A percentile compares a stretch with the other conserved stretches of the same genome.
These are phyloP conservation scores for Barnettozyma sucrosica DNA, from an alignment of 805 yeast genomes.

Conservation along the genomic window DNA sequence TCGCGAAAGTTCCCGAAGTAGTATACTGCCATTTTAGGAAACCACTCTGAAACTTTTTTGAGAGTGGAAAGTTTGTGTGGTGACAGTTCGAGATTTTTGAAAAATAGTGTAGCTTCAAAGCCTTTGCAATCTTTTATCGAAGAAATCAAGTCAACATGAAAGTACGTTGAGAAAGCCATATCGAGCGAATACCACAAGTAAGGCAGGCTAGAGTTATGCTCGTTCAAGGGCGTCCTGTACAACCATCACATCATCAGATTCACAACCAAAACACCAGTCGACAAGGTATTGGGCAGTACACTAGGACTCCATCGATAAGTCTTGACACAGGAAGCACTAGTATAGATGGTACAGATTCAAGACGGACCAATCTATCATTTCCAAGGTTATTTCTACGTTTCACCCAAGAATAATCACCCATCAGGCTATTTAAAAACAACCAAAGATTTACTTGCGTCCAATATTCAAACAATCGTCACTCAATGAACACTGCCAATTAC, in stretches of 20 bases:
- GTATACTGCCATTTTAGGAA: slow-evolving; percentile 12
- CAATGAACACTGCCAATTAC: neutral
- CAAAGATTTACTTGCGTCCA: neutral
- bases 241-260: neutral
- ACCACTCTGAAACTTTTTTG: slow-evolving; percentile 21
- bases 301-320: no score
- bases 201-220: neutral
- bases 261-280: neutral
- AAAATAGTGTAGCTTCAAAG: slow-evolving; percentile 13
- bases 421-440: no score
- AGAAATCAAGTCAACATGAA: slow-evolving; percentile 12
- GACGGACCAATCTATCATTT: no score
- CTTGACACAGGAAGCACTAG: neutral
- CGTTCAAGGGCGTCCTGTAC: neutral
- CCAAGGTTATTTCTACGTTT: no score
- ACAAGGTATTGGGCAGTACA: no score
- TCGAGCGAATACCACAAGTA: neutral
- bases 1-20: slow-evolving; percentile 4
- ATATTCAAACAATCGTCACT: neutral
- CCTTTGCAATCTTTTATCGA: slow-evolving; percentile 1
- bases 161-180: slow-evolving; percentile 5
- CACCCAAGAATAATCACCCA: no score
- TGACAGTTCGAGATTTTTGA: slow-evolving; percentile 16
- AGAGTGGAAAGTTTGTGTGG: slow-evolving; percentile 4
- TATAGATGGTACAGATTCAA: neutral